Base-by-base conservation (phyloP, 805 yeast species). In the Lipomyces japonicus region DNA sequence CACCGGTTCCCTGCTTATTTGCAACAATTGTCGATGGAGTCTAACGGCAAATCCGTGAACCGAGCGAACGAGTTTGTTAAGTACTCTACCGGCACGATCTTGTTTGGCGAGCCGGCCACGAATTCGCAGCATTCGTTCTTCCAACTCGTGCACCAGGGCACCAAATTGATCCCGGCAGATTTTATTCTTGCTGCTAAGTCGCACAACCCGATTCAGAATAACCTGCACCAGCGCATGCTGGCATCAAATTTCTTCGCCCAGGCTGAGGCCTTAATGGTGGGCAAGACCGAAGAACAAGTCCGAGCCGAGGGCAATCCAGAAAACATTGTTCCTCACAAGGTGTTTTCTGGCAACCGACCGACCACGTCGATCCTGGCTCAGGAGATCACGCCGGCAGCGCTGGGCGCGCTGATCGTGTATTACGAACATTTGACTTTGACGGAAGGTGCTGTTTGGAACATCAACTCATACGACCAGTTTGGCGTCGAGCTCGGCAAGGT, bases 171-270 rank as follows among this genome's bases (percentile, higher is more conserved):
- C 62, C 98, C 98, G 64, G 75, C 97, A 32, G 98, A 93, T 72
- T 93, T 93, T 76, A 88, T 93, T 67, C 73, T 93, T 62, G 96
- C 97, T 64, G 97, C 98, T 50, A 82, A 88, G 75, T 87, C 97
- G 47, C 97, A 93, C 77, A 93, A 93, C 82, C 98, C 97, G 66
- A 84, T 91, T 64, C 95, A 87, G 73, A 70, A 79, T 71, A 89
- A 91, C 79, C 76, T 87, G 68, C 98, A 93, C 77, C 98, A 93
- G 79, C 80, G 79, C 69, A 89, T 93, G 97, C 80, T 93, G 68
- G 97, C 97, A n/a, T 91, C 97, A 55, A 93, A 93, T 81, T 93
- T 86, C 79, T 86, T 93, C 63, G 98, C 98, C 44, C 98, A 93
- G 76, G 84, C 97, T 50, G 98, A 93, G 74, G 96, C 98, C 50